Evolutionary conservation across 2,329 filamentous ascomycete genomes (phyloP).

Genomic region (Periconia macrospinosa): DNA sequence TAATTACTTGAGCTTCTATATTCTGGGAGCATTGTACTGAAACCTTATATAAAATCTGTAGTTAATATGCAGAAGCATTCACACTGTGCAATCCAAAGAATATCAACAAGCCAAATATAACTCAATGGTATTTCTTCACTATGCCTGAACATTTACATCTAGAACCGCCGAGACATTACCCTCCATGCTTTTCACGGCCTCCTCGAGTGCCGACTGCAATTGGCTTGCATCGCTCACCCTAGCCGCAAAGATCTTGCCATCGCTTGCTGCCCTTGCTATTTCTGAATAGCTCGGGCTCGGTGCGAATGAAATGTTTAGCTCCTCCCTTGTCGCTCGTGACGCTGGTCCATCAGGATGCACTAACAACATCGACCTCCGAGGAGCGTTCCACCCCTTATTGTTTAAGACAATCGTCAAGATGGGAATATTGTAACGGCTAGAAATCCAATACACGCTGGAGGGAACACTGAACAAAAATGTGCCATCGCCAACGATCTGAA

Average conservation of each 20-base stretch:
- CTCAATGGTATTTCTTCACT: too few relatives aligned
- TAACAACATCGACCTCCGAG: conserved; percentile 61
- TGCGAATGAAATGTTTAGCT: conserved; percentile 67
- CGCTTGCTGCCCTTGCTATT: conserved; percentile 67
- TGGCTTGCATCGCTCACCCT: conserved; percentile 60
- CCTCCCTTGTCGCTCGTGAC: conserved; percentile 63
- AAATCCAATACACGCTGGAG: conserved; percentile 69
- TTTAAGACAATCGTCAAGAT: conserved; percentile 69
- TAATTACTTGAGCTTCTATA: too few relatives aligned
- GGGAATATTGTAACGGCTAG: conserved; percentile 66
- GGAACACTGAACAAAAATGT: conserved; percentile 69
- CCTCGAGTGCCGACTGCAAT: conserved; percentile 55
- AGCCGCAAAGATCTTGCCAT: conserved; percentile 64
- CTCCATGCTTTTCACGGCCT: conserved; percentile 62
- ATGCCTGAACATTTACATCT: conserved; percentile 62
- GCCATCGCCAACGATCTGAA: conserved; percentile 65
- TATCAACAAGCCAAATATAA: too few relatives aligned
- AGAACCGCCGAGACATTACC: conserved; percentile 62
- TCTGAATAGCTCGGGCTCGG: conserved; percentile 69
- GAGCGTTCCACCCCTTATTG: conserved; percentile 73
- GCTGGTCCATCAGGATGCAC: conserved; percentile 68
- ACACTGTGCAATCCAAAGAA: too few relatives aligned
- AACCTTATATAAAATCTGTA: too few relatives aligned
- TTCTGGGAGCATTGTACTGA: too few relatives aligned
- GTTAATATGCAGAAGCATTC: too few relatives aligned